Evolutionary conservation across 306 rosid genomes (phyloP), one percentile per base, ranked within the genome.

Genomic region (Rubus parviflorus): DNA sequence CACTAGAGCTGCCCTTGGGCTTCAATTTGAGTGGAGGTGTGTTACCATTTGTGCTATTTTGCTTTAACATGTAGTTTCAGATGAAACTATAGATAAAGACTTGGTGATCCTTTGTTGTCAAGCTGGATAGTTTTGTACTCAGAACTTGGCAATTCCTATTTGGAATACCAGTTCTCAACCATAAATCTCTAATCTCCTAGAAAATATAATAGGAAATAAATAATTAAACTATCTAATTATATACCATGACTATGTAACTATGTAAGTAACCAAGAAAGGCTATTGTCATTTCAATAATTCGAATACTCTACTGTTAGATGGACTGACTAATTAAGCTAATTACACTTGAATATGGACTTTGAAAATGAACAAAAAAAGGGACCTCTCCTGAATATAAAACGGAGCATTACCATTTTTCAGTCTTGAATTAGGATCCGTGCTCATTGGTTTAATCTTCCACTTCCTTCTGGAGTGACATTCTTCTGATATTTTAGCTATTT

Each of bases 1-100:
- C 72, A 94, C 97, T 45, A 88, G 97, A 92, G 93, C 95, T 75
- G 93, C 98, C 75, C 95, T 94, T 81, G 98, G 97, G 51, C 97
- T 94, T 75, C 57, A 92, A 56, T 94, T 94, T 79, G 90, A 90
- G 87, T 94, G 97, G 97, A 92, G 98, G 97, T 94, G 71, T 71
- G 96, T 89, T 66, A 40, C 54, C 45, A 64, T 68, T 86, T 76
- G 63, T 74, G 43, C 9, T 54, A 49, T 79, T 62, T 51, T 78
- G 52, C 57, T 67, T 77, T 25, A 6, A 61, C 52, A 57, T 70
- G 71, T 77, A 72, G 73, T 64, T 51, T 52, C 52, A n/a, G 66
- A 64, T 58, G 64, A 75, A 83, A 75, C 56, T 70, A 14, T 11
- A 61, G 68, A 12, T 70, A n/a, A 72, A 30, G 35, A 43, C 61